phyloP scores from a whole-genome alignment of 306 rosid genomes.

The Casuarina glauca region DNA sequence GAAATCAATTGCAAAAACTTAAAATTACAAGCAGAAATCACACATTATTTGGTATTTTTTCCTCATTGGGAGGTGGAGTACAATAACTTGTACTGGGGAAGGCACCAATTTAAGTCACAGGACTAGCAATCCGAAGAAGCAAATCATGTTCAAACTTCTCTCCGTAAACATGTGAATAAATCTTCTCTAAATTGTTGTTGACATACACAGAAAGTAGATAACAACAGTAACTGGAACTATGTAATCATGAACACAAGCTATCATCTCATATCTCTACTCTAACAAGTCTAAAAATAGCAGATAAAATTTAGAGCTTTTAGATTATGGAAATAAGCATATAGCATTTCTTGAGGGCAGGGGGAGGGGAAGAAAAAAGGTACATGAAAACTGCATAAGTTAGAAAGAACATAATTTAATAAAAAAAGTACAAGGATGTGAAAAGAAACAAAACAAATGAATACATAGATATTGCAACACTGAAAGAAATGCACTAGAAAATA shows the following conservation, averaged over 20 bases:
- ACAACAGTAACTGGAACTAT: background rate
- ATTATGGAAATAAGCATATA: constrained; percentile 5
- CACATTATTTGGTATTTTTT: too few species aligned
- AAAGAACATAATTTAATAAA: constrained; percentile 7
- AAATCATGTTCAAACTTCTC: too few species aligned
- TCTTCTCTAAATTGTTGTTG: too few species aligned
- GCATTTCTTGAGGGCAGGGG: background rate
- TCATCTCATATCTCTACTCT: background rate
- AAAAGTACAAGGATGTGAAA: constrained; percentile 2
- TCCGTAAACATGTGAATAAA: too few species aligned
- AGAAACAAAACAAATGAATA: background rate
- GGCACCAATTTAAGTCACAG: too few species aligned
- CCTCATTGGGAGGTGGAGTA: too few species aligned
- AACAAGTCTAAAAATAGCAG: background rate
- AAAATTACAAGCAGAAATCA: too few species aligned
- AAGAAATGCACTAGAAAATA: constrained; percentile 11
- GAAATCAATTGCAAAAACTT: too few species aligned
- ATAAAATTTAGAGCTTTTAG: background rate
- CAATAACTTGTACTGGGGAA: too few species aligned
- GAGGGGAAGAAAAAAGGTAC: background rate
- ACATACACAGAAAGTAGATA: background rate
- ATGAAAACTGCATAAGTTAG: background rate
- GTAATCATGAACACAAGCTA: background rate
- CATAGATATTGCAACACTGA: background rate
- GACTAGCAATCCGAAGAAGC: too few species aligned